Evolutionary conservation across 108 stramenopile species (phyloP).

Genomic region (Aurantiochytrium sp.): DNA sequence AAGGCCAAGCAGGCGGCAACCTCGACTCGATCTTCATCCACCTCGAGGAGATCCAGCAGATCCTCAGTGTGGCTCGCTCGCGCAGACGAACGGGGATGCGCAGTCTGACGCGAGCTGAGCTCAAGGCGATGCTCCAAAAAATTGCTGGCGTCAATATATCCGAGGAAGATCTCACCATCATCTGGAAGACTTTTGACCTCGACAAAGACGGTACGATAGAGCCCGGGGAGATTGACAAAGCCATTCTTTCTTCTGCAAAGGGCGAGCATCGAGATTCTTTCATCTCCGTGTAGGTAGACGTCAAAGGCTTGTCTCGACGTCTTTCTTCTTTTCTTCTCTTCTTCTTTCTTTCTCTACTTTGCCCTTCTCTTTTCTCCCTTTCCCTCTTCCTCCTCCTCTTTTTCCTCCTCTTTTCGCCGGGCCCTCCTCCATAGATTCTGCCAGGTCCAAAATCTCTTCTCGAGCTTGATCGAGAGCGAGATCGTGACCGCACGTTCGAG

Average conservation of each 20-base stretch:
- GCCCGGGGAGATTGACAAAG: background rate
- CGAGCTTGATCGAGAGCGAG: background rate
- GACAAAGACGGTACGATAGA: background rate
- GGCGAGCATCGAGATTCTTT: background rate
- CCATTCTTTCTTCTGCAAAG: background rate
- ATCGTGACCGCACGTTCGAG: too few relatives aligned
- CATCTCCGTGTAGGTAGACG: background rate
- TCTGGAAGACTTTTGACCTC: constrained; percentile 3
- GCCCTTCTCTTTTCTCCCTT: too few relatives aligned
- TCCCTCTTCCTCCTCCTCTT: too few relatives aligned
- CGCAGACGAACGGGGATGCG: background rate
- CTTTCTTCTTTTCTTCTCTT: too few relatives aligned
- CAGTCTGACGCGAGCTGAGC: background rate
- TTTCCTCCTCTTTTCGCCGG: too few relatives aligned
- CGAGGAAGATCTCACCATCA: background rate
- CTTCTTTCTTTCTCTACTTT: too few relatives aligned
- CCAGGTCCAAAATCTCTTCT: background rate
- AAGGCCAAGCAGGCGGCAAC: background rate
- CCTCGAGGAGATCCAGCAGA: constrained; percentile 12
- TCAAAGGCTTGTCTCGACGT: background rate
- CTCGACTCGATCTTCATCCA: background rate
- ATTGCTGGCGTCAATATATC: background rate
- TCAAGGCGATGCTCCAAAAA: background rate
- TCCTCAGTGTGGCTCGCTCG: background rate
- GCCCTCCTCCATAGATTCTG: background rate